These are phyloP conservation scores for Arthrobotrys sphaeroides DNA, from an alignment of 2,329 filamentous ascomycete genomes.

Conservation along the genomic window DNA sequence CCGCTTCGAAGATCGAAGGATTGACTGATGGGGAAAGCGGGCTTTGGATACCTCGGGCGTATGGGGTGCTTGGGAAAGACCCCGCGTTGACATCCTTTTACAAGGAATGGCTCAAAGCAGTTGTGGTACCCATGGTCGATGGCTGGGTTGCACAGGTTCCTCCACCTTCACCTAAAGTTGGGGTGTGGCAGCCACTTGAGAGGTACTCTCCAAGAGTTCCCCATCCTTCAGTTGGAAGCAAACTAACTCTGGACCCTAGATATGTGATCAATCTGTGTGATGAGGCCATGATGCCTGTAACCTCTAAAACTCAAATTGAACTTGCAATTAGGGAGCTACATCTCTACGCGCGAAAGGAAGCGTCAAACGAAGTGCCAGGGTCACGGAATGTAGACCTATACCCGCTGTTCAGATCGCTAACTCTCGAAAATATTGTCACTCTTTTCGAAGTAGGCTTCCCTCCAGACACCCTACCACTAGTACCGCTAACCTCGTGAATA, in stretches of 20 bases:
- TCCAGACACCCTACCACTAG: neutral
- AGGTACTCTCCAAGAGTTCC: slow-evolving; percentile 62
- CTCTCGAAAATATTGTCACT: slow-evolving; percentile 88
- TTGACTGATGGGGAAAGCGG: slow-evolving; percentile 94
- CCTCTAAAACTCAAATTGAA: slow-evolving; percentile 95
- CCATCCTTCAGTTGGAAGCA: neutral
- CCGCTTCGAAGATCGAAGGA: slow-evolving; percentile 95
- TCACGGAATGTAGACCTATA: slow-evolving; percentile 92
- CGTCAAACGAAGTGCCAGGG: slow-evolving; percentile 88
- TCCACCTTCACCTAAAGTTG: slow-evolving; percentile 85
- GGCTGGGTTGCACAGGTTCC: slow-evolving; percentile 83
- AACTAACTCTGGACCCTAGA: slow-evolving; percentile 37
- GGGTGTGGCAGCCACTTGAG: slow-evolving; percentile 95
- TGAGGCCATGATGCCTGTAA: slow-evolving; percentile 89
- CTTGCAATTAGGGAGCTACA: slow-evolving; percentile 87
- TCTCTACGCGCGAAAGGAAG: slow-evolving; percentile 91
- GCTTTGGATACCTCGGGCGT: slow-evolving; percentile 93
- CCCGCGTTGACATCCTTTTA: slow-evolving; percentile 85
- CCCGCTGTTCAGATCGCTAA: slow-evolving; percentile 87
- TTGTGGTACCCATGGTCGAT: slow-evolving; percentile 95
- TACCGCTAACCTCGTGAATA: slow-evolving; percentile 52
- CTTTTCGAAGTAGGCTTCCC: slow-evolving; percentile 73
- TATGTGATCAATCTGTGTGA: slow-evolving; percentile 98
- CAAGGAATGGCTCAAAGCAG: slow-evolving; percentile 96
- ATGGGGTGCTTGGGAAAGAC: slow-evolving; percentile 89